Evolutionary conservation across 2,329 filamentous ascomycete species (phyloP).

Genomic region (Colletotrichum tanaceti): DNA sequence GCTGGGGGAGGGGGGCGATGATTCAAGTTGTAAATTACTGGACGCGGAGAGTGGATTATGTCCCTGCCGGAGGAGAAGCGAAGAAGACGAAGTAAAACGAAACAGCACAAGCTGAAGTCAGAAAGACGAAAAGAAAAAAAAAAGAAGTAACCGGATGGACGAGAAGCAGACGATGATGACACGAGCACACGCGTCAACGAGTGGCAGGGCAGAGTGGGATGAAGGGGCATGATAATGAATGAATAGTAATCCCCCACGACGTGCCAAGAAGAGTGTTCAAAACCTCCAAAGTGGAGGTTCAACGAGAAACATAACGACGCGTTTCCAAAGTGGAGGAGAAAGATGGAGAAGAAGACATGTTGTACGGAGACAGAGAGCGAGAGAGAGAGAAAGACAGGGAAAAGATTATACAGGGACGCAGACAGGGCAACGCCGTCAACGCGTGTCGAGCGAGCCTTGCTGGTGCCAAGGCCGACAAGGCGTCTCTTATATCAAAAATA

Average conservation of each 20-base stretch:
- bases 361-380: no score
- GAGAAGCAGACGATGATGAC: slow-evolving; percentile 7
- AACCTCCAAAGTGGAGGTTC: slow-evolving; percentile 12
- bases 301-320: slow-evolving; percentile 11
- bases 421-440: slow-evolving; percentile 27
- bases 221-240: slow-evolving; percentile 36
- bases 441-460: slow-evolving; percentile 36
- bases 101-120: slow-evolving; percentile 38
- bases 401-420: neutral
- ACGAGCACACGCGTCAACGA: slow-evolving; percentile 34
- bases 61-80: slow-evolving; percentile 21
- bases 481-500: slow-evolving; percentile 37
- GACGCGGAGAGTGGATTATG: neutral
- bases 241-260: slow-evolving; percentile 25
- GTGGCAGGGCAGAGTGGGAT: slow-evolving; percentile 26
- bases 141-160: no score
- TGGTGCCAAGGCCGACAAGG: slow-evolving; percentile 32
- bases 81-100: neutral
- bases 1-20: slow-evolving; percentile 20
- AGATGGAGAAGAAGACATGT: slow-evolving; percentile 11
- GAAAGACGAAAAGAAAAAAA: neutral
- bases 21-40: slow-evolving; percentile 27
- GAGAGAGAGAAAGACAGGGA: no score
- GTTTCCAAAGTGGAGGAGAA: neutral
- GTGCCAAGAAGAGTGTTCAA: slow-evolving; percentile 30